phyloP scores from a whole-genome alignment of 108 stramenopile species.

The Pseudonitzschia delicatissima region DNA sequence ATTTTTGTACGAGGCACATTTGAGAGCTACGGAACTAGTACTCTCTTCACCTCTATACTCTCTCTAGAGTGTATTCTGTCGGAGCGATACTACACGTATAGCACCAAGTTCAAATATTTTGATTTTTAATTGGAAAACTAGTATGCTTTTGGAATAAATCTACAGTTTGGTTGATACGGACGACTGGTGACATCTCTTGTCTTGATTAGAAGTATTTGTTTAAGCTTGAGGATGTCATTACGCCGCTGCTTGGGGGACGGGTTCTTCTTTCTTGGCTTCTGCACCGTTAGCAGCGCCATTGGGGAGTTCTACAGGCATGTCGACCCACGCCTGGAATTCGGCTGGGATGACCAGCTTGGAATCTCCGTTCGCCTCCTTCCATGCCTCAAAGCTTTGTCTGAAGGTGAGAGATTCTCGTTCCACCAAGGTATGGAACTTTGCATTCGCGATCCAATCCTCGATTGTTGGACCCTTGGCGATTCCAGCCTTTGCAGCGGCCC shows the following conservation, averaged over 20 bases:
- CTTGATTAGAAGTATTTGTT: neutral
- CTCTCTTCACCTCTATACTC: too few relatives aligned
- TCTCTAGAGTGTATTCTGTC: too few relatives aligned
- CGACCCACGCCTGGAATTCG: conserved; percentile 37
- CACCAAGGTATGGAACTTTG: conserved; percentile 73
- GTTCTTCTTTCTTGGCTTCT: neutral
- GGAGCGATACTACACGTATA: too few relatives aligned
- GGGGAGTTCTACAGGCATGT: neutral
- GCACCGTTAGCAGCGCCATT: neutral
- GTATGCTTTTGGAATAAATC: too few relatives aligned
- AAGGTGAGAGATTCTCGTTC: conserved; percentile 66
- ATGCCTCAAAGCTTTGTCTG: conserved; percentile 50
- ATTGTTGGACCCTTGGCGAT: conserved; percentile 68
- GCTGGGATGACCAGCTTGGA: conserved; percentile 15
- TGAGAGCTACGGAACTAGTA: too few relatives aligned
- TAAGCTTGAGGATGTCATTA: neutral
- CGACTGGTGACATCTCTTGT: too few relatives aligned
- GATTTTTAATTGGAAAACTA: too few relatives aligned
- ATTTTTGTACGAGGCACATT: too few relatives aligned
- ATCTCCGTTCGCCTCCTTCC: conserved; percentile 32
- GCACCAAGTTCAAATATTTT: too few relatives aligned
- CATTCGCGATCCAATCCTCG: conserved; percentile 62
- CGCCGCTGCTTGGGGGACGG: neutral
- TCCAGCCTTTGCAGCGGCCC: conserved; percentile 75
- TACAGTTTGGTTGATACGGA: too few relatives aligned